Base-by-base conservation (phyloP, 2,329 filamentous ascomycete species). In the Mycosphaerella sp. region DNA sequence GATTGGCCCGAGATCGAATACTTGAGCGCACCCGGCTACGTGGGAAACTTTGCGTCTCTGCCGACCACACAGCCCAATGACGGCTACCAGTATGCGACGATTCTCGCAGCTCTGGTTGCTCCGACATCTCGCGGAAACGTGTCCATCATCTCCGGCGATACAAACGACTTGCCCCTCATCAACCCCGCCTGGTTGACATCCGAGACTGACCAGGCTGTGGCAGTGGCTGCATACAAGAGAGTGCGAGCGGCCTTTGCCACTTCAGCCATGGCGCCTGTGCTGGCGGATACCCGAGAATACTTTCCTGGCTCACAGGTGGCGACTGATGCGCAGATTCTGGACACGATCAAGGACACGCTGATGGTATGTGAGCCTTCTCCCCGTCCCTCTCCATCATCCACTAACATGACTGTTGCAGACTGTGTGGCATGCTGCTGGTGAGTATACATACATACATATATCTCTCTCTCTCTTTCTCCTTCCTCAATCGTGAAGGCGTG, bases 131-230 rank as follows among this genome's bases (percentile, higher is more conserved):
- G 66, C 1, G 70, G 70, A 3, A 65, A 55, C 21, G 59, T 73
- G n/a, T 65, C 63, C 0, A 64, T 71, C 27, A 14, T 48, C 0
- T 63, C 56, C 12, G 44, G 60, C 13, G 58, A 66, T 35, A 64
- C 60, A 1, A n/a, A 41, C 0, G 60, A 60, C 16, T 48, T 54
- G 0, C 70, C 71, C 0, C 37, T 63, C 12, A 62, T 73, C 41
- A 58, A 70, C 34, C 66, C 68, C 0, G 61, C 62, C 27, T 71
- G 67, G 68, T 58, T 72, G 2, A 66, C 63, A 3, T 47, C 66
- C 21, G 55, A 58, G 0, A 54, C 58, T 0, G 70, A 72, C 44
- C 48, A 62, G 18, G 60, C 64, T 10, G 35, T 72, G 1, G 66
- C 64, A 0, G 41, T 73, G 1, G 62, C 63, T 1, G 58, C 59